phyloP scores from a whole-genome alignment of 2,329 filamentous ascomycete genomes.

The Purpureocillium lavendulum region DNA sequence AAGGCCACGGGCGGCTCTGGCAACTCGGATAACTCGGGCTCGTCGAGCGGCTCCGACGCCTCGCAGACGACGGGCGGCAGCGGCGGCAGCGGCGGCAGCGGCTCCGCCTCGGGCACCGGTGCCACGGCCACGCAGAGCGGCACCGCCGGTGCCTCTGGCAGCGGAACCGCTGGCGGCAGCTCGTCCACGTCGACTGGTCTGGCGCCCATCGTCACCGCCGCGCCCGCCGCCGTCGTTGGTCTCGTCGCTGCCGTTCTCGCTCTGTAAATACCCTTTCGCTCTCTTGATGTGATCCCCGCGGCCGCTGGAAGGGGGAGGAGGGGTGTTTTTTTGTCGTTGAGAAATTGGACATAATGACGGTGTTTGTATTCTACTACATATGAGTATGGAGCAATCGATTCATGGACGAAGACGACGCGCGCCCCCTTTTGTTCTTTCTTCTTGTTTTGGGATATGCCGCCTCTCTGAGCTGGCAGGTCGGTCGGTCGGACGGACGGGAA shows the following conservation, averaged over 20 bases:
- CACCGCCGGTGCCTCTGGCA: conserved; percentile 13
- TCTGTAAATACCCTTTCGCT: conserved; percentile 28
- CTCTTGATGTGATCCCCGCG: background rate
- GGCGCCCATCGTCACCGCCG: conserved; percentile 9
- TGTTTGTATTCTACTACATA: too few species aligned
- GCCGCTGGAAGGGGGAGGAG: too few species aligned
- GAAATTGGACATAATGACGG: too few species aligned
- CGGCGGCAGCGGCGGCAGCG: conserved; percentile 16
- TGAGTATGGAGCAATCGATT: too few species aligned
- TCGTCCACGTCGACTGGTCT: conserved; percentile 14
- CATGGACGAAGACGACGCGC: too few species aligned
- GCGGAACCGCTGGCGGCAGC: conserved; percentile 5
- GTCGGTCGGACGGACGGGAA: too few species aligned
- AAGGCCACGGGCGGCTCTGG: conserved; percentile 19
- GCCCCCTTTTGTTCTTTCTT: too few species aligned
- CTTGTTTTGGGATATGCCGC: too few species aligned
- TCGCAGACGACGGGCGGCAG: conserved; percentile 9
- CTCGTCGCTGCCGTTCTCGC: conserved; percentile 41
- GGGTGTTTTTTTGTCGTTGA: too few species aligned
- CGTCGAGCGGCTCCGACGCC: background rate
- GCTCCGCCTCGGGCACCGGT: conserved; percentile 5
- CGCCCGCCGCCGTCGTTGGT: conserved; percentile 35
- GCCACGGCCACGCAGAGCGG: conserved; percentile 14
- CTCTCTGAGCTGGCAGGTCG: too few species aligned
- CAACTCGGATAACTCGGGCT: conserved; percentile 11